Evolutionary conservation across 345 rosid species (phyloP), one percentile per base, ranked within the genome.

Genomic region (Trapa bicornis): DNA sequence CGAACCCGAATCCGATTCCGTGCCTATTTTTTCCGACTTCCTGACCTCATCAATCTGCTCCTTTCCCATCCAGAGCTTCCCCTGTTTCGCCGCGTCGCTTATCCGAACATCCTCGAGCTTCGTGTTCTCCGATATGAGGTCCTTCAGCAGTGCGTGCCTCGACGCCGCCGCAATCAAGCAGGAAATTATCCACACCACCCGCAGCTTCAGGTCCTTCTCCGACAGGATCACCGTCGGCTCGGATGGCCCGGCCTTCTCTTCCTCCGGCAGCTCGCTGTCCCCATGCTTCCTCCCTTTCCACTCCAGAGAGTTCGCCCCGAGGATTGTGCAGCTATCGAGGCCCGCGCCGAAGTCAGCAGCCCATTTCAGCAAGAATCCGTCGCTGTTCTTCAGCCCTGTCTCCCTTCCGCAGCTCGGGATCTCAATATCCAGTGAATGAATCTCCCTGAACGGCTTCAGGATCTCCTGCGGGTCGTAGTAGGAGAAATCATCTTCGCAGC

Each of bases 141-240:
- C 63, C 61, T 76, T 78, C 56, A 77, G 47, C 65, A 75, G 63
- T 48, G 45, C 48, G 61, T 83, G 86, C 72, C 84, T 76, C 11
- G 76, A 73, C 2, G 82, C 74, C 6, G 82, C 82, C 2, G 78
- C 76, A 37, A 78, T 69, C 73, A 78, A 38, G 69, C 79, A 78
- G 35, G 74, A 76, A 10, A 80, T 80, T 2, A 78, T 78, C 86
- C 79, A 73, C 1, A 72, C 66, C 6, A 83, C 67, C 42, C 79
- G 61, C 42, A 65, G 41, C 54, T 78, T 80, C 60, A 83, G 73
- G 53, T 76, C 82, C 0, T 70, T 75, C 7, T 75, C 76, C 6
- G 68, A 70, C 16, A 76, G 61, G 5, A 22, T 35, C 29, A 22
- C 29, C 29, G 29, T 22, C 8, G 50, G 58, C 13, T 39, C 73